Evolutionary conservation across 2,329 filamentous ascomycete genomes (phyloP), one percentile per base, ranked within the genome.

Genomic region (Lizonia empirigonia): DNA sequence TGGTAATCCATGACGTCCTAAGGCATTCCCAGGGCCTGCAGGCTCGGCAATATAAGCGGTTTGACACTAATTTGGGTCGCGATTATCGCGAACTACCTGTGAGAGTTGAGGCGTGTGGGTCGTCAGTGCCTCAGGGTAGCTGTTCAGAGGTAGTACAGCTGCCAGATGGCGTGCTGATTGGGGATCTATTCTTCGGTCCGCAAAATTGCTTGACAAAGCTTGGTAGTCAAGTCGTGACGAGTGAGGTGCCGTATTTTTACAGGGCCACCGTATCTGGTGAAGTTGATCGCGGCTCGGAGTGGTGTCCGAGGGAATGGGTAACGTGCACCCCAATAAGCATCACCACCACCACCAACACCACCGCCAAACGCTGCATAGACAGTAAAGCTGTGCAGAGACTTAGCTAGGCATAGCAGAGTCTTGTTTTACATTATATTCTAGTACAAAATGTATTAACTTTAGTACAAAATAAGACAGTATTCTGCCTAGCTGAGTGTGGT

Each of bases 241-340:
- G 37, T 47, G 15, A 38, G 9, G 38, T 26, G 27, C 33, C 4
- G 13, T 38, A 22, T 27, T 29, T 29, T 32, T 19, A n/a, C 22
- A 16, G 18, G 22, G 33, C n/a, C 10, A 16, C 42, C 27, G 18
- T 22, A 22, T 38, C 12, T 8, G 42, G 42, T 33, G 19, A 26
- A 9, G 19, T n/a, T 40, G 48, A 52, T 46, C 49, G 42, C 37
- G 30, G 5, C 41, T 45, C 30, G 13, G 23, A 22, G 24, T 40
- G 19, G 32, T 7, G 29, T 35, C n/a, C n/a, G n/a, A n/a, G n/a
- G n/a, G n/a, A n/a, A n/a, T n/a, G n/a, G n/a, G n/a, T n/a, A n/a
- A n/a, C n/a, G n/a, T n/a, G n/a, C n/a, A n/a, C n/a, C n/a, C n/a
- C n/a, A n/a, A n/a, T n/a, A n/a, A n/a, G n/a, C n/a, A n/a, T n/a